These are phyloP conservation scores for Grosmannia huntii DNA, from an alignment of 2,329 filamentous ascomycete species.

Conservation along the genomic window DNA sequence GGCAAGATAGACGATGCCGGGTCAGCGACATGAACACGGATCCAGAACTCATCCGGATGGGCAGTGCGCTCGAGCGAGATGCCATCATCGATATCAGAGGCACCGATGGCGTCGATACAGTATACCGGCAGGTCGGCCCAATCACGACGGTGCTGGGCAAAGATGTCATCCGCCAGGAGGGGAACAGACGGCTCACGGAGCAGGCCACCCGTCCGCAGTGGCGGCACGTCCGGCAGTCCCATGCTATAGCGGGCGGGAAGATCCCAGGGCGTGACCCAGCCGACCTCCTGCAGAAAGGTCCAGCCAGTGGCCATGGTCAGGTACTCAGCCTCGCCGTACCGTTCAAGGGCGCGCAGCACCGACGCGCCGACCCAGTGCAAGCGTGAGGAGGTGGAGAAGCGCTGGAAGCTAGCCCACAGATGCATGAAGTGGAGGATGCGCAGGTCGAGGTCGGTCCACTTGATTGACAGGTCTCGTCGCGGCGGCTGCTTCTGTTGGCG, in stretches of 20 bases:
- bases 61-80: constrained; percentile 53
- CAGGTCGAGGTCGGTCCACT: constrained; percentile 36
- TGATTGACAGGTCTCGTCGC: background rate
- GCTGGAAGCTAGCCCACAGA: constrained; percentile 47
- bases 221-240: constrained; percentile 35
- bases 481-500: constrained; percentile 6
- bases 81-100: constrained; percentile 67
- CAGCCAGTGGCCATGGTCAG: constrained; percentile 37
- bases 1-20: constrained; percentile 57
- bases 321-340: constrained; percentile 40
- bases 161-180: constrained; percentile 27
- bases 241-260: constrained; percentile 50
- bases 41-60: constrained; percentile 47
- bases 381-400: constrained; percentile 37
- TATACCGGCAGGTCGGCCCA: constrained; percentile 50
- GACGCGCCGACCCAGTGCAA: constrained; percentile 50
- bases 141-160: constrained; percentile 39
- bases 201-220: constrained; percentile 30
- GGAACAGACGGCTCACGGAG: constrained; percentile 13
- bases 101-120: constrained; percentile 56
- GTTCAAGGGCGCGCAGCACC: constrained; percentile 46
- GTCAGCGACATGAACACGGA: constrained; percentile 69
- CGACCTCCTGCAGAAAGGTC: constrained; percentile 65
- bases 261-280: constrained; percentile 58
- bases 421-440: constrained; percentile 57